Conservation (phyloP, 192 early-diverging fungal species). For the Coemansia sp. region DNA sequence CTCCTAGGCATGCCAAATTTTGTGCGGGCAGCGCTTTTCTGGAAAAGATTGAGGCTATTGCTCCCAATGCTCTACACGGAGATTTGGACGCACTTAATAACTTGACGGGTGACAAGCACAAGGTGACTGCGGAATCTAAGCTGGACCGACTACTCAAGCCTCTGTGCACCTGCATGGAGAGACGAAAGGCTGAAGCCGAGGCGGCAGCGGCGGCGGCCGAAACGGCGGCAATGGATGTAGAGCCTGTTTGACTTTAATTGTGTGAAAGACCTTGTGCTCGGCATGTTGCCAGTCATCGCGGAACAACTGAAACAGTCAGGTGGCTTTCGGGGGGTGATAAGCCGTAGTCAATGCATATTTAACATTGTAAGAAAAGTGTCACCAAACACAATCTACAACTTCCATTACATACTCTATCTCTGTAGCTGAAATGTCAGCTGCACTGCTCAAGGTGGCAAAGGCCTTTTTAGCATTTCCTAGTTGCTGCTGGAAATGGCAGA, state of each 20-base stretch:
- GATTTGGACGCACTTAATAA: constrained; percentile 16
- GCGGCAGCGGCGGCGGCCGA: constrained; percentile 7
- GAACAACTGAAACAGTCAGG: not conserved
- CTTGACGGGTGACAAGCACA: not conserved
- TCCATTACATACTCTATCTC: no score
- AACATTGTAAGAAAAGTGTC: not conserved
- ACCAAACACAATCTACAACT: no score
- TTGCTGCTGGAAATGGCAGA: not conserved
- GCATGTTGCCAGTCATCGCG: not conserved
- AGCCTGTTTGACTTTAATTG: not conserved
- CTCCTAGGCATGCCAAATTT: constrained; percentile 41
- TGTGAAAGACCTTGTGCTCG: not conserved
- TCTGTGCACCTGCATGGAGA: constrained; percentile 33
- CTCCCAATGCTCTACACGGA: constrained; percentile 42
- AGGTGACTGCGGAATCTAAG: not conserved
- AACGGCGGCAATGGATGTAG: not conserved
- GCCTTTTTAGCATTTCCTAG: not conserved
- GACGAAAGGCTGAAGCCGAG: constrained; percentile 16
- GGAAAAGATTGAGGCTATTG: constrained; percentile 27
- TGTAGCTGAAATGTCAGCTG: not conserved
- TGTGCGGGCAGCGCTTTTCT: constrained; percentile 28
- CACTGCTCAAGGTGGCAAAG: not conserved
- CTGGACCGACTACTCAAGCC: constrained; percentile 43
- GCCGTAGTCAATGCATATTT: not conserved
- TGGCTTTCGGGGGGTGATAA: not conserved